Percentiles rank a stretch among this genome's conserved stretches.
These are phyloP conservation scores for Rhodofomes roseus DNA, from an alignment of 1,284 basidiomycete species.

Conservation along the genomic window DNA sequence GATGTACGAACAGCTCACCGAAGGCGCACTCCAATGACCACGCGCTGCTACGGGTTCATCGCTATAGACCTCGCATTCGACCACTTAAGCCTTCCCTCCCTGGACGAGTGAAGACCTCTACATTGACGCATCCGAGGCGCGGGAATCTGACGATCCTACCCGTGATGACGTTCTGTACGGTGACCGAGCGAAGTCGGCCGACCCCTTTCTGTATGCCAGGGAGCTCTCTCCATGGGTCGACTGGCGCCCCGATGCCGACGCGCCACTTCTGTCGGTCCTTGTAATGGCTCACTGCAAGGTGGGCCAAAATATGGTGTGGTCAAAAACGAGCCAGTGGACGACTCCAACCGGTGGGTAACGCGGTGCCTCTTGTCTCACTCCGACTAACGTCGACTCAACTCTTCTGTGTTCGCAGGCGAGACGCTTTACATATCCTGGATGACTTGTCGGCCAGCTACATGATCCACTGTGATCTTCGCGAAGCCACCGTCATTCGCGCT, in stretches of 20 bases:
- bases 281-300: neutral
- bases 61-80: neutral
- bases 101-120: neutral
- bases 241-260: neutral
- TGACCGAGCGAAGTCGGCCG: neutral
- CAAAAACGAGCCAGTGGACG: neutral
- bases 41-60: neutral
- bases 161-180: neutral
- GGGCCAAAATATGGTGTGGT: neutral
- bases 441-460: neutral
- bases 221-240: neutral
- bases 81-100: no score
- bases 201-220: neutral
- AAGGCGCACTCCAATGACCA: neutral
- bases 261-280: slow-evolving; percentile 1
- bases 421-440: neutral
- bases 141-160: neutral
- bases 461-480: neutral
- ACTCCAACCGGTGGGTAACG: neutral
- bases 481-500: neutral
- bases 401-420: neutral
- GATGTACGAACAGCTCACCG: neutral
- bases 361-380: neutral
- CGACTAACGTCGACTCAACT: no score
- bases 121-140: neutral